Percentiles rank a stretch among this genome's conserved stretches.
Evolutionary conservation across 2,329 filamentous ascomycete species (phyloP).

Genomic region (Ophioceras dolichostomum): DNA sequence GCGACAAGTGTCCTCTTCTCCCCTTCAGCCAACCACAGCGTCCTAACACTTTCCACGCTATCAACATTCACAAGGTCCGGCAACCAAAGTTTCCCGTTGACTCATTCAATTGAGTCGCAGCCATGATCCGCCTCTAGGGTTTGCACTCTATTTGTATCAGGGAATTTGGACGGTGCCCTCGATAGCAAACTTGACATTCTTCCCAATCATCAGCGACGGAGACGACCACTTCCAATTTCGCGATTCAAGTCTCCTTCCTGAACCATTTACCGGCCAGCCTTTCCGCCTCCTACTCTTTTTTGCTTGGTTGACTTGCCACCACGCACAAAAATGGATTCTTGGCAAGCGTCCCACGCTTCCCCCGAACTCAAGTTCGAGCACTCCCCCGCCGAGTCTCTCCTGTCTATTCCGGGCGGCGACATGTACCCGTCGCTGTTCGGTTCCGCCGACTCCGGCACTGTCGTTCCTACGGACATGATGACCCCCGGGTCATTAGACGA

Average conservation of each 20-base stretch:
- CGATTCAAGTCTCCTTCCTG: background rate
- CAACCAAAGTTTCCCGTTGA: too few species aligned
- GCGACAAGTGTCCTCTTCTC: background rate
- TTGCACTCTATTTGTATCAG: background rate
- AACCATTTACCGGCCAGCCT: too few species aligned
- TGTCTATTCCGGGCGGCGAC: conserved; percentile 37
- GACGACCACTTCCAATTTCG: conserved; percentile 3
- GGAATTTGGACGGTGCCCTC: conserved; percentile 2
- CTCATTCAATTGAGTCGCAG: background rate
- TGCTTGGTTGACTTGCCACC: background rate
- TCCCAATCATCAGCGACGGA: conserved; percentile 7
- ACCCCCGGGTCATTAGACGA: conserved; percentile 29
- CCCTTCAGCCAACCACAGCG: background rate
- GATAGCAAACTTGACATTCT: conserved; percentile 10
- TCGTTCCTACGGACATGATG: conserved; percentile 37
- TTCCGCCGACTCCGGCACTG: conserved; percentile 17
- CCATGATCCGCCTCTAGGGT: too few species aligned
- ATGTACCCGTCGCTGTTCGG: conserved; percentile 36
- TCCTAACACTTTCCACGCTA: too few species aligned
- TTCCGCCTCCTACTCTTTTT: too few species aligned
- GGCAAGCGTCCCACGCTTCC: conserved; percentile 24
- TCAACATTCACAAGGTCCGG: too few species aligned
- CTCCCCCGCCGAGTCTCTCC: conserved; percentile 40
- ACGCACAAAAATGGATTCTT: conserved; percentile 25
- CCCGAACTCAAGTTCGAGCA: conserved; percentile 38